phyloP scores from a whole-genome alignment of 257 asterid genomes.

The Primulina tabacum region DNA sequence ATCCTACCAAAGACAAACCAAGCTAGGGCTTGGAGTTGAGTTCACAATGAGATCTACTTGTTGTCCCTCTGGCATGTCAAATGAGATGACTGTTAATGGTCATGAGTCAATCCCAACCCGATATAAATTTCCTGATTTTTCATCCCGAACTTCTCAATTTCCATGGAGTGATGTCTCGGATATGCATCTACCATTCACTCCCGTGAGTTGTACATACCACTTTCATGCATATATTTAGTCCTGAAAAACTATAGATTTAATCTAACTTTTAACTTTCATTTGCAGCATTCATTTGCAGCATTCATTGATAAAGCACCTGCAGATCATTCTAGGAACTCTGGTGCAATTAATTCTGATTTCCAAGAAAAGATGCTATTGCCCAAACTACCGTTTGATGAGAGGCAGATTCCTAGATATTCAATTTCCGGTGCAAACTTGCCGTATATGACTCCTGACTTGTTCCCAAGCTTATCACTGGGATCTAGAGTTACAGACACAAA shows the following conservation, averaged over 20 bases:
- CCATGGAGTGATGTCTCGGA: slow-evolving; percentile 38
- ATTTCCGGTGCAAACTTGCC: slow-evolving; percentile 46
- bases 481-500: slow-evolving; percentile 52
- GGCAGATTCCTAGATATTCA: slow-evolving; percentile 62
- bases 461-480: slow-evolving; percentile 77
- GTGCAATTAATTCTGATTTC: slow-evolving; percentile 51
- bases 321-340: slow-evolving; percentile 43
- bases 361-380: slow-evolving; percentile 70
- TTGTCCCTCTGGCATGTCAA: slow-evolving; percentile 30
- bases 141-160: slow-evolving; percentile 36
- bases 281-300: slow-evolving; percentile 53
- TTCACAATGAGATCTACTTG: slow-evolving; percentile 31
- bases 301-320: slow-evolving; percentile 60
- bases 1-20: slow-evolving; percentile 39
- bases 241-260: slow-evolving; percentile 12
- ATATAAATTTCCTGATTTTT: slow-evolving; percentile 38
- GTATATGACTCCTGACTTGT: slow-evolving; percentile 47
- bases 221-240: not conserved
- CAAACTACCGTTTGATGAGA: slow-evolving; percentile 69
- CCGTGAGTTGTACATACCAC: slow-evolving; percentile 39
- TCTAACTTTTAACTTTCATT: slow-evolving; percentile 15
- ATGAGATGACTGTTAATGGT: slow-evolving; percentile 32
- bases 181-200: slow-evolving; percentile 42
- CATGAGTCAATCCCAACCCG: slow-evolving; percentile 30
- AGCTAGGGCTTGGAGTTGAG: slow-evolving; percentile 44